A percentile compares a stretch with the other conserved stretches of the same genome.
phyloP scores from a whole-genome alignment of 345 rosid species.

The Syzygium grande region DNA sequence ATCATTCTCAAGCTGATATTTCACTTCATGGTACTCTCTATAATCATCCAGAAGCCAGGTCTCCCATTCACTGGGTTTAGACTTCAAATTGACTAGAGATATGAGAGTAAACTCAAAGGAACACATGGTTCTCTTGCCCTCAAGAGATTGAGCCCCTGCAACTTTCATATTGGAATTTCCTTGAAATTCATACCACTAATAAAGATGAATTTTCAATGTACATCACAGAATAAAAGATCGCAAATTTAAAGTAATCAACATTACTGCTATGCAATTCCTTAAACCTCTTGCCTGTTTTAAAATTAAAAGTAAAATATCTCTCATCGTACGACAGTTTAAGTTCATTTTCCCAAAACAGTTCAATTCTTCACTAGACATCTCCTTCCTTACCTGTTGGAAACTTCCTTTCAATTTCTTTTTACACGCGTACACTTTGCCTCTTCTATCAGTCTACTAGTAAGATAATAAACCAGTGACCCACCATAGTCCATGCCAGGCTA shows the following conservation, averaged over 20 bases:
- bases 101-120: neutral
- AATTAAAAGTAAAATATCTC: neutral
- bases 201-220: neutral
- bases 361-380: neutral
- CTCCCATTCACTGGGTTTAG: neutral
- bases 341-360: neutral
- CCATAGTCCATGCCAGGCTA: neutral
- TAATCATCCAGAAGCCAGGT: neutral
- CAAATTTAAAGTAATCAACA: neutral
- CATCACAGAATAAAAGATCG: neutral
- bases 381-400: neutral
- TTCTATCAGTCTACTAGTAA: neutral
- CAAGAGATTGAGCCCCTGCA: neutral
- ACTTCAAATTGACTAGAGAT: neutral
- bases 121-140: neutral
- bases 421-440: neutral
- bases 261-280: neutral
- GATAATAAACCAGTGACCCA: neutral
- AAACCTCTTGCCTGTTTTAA: neutral
- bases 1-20: neutral
- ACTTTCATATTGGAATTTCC: neutral
- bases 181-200: neutral
- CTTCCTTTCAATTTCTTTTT: neutral
- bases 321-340: neutral
- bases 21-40: neutral